These are phyloP conservation scores for Leishmania guyanensis DNA, from an alignment of 208 protist species.

Conservation along the genomic window DNA sequence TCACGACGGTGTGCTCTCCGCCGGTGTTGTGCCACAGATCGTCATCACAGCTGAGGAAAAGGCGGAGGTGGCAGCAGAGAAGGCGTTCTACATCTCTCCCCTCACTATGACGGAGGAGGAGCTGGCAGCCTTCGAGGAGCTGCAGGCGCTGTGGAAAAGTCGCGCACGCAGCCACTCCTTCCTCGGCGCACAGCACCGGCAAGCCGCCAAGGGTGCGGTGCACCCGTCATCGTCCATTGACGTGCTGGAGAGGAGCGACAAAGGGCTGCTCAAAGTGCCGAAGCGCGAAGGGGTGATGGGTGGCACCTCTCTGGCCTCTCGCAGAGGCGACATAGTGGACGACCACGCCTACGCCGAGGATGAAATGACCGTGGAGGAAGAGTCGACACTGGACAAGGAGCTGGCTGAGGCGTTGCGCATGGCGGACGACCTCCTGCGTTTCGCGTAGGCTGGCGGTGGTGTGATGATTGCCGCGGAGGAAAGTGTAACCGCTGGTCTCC, in stretches of 20 bases:
- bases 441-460: conserved; percentile 17
- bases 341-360: conserved; percentile 13
- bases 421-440: conserved; percentile 70
- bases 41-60: conserved; percentile 68
- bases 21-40: conserved; percentile 80
- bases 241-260: neutral
- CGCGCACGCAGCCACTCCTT: conserved; percentile 60
- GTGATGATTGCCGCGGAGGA: neutral
- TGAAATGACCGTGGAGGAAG: conserved; percentile 24
- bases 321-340: neutral
- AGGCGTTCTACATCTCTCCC: conserved; percentile 62
- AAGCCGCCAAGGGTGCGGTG: conserved; percentile 19
- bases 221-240: conserved; percentile 8
- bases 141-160: conserved; percentile 80
- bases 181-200: conserved; percentile 57
- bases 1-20: conserved; percentile 84
- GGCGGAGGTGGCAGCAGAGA: conserved; percentile 42
- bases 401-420: conserved; percentile 75
- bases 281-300: neutral
- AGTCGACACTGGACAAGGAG: conserved; percentile 36
- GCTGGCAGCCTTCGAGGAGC: conserved; percentile 77
- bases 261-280: neutral
- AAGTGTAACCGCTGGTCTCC: neutral
- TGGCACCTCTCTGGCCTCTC: neutral
- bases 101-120: conserved; percentile 69